Conservation (phyloP, 2,329 filamentous ascomycete genomes). For the Apiospora rasikravindrae region DNA sequence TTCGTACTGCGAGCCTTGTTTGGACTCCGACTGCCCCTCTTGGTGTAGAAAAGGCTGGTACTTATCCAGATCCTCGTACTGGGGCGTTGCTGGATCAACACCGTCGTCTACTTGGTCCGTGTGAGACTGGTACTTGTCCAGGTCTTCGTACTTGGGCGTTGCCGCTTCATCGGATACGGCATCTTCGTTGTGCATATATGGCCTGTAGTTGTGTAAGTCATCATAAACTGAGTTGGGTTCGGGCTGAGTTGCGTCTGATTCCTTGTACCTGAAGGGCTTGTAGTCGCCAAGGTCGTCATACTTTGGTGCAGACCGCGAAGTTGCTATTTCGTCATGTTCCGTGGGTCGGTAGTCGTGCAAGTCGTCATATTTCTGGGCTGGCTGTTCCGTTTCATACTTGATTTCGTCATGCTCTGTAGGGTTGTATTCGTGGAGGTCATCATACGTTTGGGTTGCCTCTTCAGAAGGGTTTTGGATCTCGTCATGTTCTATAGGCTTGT, state of each 20-base stretch:
- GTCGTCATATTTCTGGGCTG: conserved; percentile 24
- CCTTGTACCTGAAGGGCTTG: conserved; percentile 36
- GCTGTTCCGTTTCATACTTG: conserved; percentile 27
- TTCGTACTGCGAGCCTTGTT: conserved; percentile 45
- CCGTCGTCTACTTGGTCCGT: conserved; percentile 37
- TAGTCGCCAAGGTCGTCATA: conserved; percentile 48
- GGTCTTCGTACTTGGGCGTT: conserved; percentile 42
- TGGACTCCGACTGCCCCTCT: conserved; percentile 36
- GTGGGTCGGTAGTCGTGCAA: conserved; percentile 2
- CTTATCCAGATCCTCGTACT: conserved; percentile 49
- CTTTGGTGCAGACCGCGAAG: conserved; percentile 2
- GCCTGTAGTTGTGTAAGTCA: conserved; percentile 46
- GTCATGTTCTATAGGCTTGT: conserved; percentile 16
- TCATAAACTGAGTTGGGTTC: conserved; percentile 35
- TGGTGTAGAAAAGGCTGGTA: conserved; percentile 38
- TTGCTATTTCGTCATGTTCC: conserved; percentile 10
- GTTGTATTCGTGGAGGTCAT: conserved; percentile 22
- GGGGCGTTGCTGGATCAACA: conserved; percentile 32
- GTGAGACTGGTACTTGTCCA: conserved; percentile 43
- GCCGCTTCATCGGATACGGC: conserved; percentile 33
- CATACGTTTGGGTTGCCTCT: neutral
- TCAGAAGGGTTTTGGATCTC: neutral
- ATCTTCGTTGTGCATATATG: conserved; percentile 44
- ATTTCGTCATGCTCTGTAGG: conserved; percentile 19
- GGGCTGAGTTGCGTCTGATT: conserved; percentile 26